These are phyloP conservation scores for Pythium aphanidermatum DNA, from an alignment of 352 stramenopile species.

Conservation along the genomic window DNA sequence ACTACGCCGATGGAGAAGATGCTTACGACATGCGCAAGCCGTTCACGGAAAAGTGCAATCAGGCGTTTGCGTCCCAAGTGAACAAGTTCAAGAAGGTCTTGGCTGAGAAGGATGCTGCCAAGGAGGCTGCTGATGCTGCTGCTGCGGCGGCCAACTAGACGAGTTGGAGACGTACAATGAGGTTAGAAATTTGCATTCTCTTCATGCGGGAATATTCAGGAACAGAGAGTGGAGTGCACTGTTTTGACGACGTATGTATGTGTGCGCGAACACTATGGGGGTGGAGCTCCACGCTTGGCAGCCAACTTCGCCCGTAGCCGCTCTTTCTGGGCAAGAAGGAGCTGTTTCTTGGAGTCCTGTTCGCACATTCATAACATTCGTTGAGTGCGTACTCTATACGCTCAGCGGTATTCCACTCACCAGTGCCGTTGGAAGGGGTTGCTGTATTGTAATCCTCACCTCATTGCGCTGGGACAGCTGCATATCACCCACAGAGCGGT, in stretches of 20 bases:
- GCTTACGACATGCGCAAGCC: slow-evolving; percentile 98
- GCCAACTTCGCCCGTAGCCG: slow-evolving; percentile 57
- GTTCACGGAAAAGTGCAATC: slow-evolving; percentile 89
- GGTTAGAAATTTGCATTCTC: neutral
- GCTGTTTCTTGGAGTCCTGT: slow-evolving; percentile 48
- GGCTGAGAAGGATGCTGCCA: slow-evolving; percentile 51
- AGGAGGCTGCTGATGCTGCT: slow-evolving; percentile 12
- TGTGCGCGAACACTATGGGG: slow-evolving; percentile 1
- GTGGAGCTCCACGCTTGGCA: slow-evolving; percentile 13
- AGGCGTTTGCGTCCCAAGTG: slow-evolving; percentile 80
- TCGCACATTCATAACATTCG: neutral
- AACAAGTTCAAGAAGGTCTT: slow-evolving; percentile 80
- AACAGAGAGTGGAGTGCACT: too few relatives aligned
- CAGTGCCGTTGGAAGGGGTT: too few relatives aligned
- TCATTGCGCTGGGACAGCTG: too few relatives aligned
- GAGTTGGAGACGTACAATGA: neutral
- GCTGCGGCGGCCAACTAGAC: slow-evolving; percentile 21
- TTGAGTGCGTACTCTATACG: too few relatives aligned
- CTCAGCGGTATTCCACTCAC: too few relatives aligned
- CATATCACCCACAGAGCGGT: too few relatives aligned
- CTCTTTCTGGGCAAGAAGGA: slow-evolving; percentile 60
- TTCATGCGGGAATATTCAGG: too few relatives aligned
- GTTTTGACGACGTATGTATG: neutral
- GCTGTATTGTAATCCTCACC: too few relatives aligned
- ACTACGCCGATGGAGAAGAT: slow-evolving; percentile 99